phyloP scores from a whole-genome alignment of 345 rosid genomes.

The Salix arbutifolia region DNA sequence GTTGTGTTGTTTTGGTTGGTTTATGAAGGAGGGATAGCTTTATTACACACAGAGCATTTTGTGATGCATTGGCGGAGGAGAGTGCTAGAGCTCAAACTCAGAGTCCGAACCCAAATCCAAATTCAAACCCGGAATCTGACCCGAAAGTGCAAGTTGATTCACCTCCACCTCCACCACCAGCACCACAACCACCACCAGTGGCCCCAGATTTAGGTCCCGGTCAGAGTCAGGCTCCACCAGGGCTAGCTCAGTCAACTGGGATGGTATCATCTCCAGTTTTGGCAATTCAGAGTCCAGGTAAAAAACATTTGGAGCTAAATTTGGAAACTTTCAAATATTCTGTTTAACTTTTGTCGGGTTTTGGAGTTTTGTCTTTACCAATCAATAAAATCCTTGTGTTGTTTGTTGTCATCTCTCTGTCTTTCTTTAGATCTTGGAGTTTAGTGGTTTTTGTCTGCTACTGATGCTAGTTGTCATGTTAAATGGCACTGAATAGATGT shows the following conservation, averaged over 20 bases:
- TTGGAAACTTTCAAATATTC: constrained; percentile 12
- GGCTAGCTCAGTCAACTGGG: constrained; percentile 29
- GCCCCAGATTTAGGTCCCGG: constrained; percentile 7
- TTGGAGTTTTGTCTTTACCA: constrained; percentile 23
- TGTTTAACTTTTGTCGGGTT: constrained; percentile 30
- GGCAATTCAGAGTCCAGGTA: constrained; percentile 51
- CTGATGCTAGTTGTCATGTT: constrained; percentile 39
- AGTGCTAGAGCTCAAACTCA: constrained; percentile 46
- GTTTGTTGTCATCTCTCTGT: constrained; percentile 12
- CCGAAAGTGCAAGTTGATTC: constrained; percentile 31
- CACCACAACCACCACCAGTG: constrained; percentile 1
- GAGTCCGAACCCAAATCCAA: constrained; percentile 6
- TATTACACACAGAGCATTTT: constrained; percentile 88
- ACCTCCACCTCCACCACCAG: constrained; percentile 21
- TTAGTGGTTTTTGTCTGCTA: constrained; percentile 59
- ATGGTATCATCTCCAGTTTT: constrained; percentile 42
- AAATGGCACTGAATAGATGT: neutral
- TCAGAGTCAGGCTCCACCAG: constrained; percentile 18
- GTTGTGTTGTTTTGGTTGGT: neutral
- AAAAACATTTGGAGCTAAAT: constrained; percentile 1
- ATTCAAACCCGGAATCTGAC: constrained; percentile 28
- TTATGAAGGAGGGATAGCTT: constrained; percentile 82
- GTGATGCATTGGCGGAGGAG: constrained; percentile 90
- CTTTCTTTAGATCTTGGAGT: constrained; percentile 40
- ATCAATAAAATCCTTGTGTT: constrained; percentile 21